Conservation (phyloP, 1,284 basidiomycete genomes). For the Mycena sp. region DNA sequence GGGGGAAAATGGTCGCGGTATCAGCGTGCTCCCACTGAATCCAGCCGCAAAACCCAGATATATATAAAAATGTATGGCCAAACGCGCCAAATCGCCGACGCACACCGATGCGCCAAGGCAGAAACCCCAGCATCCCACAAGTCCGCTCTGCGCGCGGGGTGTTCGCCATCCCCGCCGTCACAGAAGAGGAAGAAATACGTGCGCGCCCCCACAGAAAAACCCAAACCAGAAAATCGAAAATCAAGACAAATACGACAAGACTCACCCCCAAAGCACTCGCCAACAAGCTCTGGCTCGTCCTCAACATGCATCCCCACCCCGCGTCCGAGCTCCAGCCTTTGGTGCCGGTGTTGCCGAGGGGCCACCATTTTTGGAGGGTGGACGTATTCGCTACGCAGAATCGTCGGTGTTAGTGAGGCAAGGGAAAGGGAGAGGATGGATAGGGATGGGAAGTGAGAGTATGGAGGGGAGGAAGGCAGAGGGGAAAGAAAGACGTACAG, state of each 20-base stretch:
- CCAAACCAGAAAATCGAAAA: no score
- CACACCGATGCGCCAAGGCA: no score
- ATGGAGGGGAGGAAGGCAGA: background rate
- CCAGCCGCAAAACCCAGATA: no score
- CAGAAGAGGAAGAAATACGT: no score
- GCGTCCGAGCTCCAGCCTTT: slow-evolving; percentile 92
- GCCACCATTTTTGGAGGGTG: slow-evolving; percentile 14
- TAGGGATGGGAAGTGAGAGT: no score
- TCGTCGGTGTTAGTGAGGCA: background rate
- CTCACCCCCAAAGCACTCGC: slow-evolving; percentile 91
- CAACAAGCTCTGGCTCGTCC: slow-evolving; percentile 92
- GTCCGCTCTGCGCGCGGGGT: background rate
- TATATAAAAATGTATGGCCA: no score
- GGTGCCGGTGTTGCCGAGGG: background rate
- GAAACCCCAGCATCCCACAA: no score
- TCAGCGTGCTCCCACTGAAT: no score
- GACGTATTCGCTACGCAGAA: background rate
- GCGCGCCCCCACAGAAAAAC: slow-evolving; percentile 79
- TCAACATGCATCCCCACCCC: slow-evolving; percentile 96
- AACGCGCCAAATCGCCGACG: no score
- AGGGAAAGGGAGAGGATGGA: background rate
- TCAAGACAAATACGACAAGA: no score
- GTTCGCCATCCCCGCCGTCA: background rate
- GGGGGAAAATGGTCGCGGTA: no score
- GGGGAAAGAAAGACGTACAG: background rate